Conservation (phyloP, 176 grass and related monocot genomes). For the sorghum (Sorghum bicolor) region DNA sequence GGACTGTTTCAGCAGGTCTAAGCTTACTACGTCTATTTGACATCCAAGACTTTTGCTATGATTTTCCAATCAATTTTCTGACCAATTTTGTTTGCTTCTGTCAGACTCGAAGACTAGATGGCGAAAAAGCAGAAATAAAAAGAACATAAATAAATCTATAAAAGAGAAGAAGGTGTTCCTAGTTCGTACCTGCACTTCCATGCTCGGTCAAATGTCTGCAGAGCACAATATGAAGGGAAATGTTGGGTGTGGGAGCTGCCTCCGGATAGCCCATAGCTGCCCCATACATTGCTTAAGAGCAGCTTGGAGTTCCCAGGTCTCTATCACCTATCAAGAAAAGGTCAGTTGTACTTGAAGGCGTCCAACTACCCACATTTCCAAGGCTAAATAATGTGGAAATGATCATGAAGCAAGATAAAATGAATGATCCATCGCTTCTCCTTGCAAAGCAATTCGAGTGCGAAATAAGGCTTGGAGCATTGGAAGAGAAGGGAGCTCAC, state of each 20-base stretch:
- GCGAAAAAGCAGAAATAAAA: constrained; percentile 11
- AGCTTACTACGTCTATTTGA: constrained; percentile 11
- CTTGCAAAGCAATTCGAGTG: constrained; percentile 47
- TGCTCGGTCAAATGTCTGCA: constrained; percentile 16
- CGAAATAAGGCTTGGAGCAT: constrained; percentile 32
- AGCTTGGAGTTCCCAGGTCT: constrained; percentile 44
- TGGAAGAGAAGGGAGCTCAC: constrained; percentile 35
- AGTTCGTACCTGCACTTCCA: constrained; percentile 35
- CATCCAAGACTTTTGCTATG: constrained; percentile 13
- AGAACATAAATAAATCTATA: not conserved
- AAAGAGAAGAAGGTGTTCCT: not conserved
- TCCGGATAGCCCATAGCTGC: constrained; percentile 32
- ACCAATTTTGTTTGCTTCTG: constrained; percentile 19
- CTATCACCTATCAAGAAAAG: constrained; percentile 46
- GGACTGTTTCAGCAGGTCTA: constrained; percentile 21
- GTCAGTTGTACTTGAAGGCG: constrained; percentile 54
- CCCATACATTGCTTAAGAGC: constrained; percentile 48
- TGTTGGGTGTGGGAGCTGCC: constrained; percentile 23
- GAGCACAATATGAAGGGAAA: constrained; percentile 23
- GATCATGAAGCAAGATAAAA: constrained; percentile 36
- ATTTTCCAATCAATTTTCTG: constrained; percentile 29
- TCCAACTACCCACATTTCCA: constrained; percentile 45
- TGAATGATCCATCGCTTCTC: constrained; percentile 29
- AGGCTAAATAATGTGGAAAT: constrained; percentile 22
- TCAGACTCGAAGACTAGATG: constrained; percentile 17